These are phyloP conservation scores for Torulaspora indica DNA, from an alignment of 805 yeast genomes.

Conservation along the genomic window DNA sequence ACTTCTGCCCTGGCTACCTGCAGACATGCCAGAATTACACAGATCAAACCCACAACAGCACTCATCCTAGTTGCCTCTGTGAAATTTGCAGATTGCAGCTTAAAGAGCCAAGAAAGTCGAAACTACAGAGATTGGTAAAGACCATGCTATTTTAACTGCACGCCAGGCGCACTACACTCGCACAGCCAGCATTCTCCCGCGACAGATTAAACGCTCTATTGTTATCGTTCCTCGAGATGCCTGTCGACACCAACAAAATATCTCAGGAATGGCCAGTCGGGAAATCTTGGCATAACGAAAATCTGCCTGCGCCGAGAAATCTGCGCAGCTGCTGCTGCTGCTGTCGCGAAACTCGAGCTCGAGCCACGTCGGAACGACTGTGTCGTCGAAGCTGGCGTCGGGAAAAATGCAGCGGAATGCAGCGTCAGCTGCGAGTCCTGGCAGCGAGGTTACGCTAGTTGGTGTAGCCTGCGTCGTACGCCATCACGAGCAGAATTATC, in stretches of 20 bases:
- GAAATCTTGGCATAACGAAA: neutral
- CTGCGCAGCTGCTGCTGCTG: too few relatives aligned
- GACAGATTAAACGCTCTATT: neutral
- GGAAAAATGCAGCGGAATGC: too few relatives aligned
- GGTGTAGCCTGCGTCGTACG: neutral
- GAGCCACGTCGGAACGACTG: neutral
- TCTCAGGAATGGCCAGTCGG: neutral
- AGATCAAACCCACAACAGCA: neutral
- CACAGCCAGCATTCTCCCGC: neutral
- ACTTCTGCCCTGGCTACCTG: slow-evolving; percentile 7
- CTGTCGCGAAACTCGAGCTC: neutral
- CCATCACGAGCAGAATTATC: neutral
- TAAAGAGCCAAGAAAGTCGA: neutral
- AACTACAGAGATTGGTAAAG: neutral
- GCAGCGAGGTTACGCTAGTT: neutral
- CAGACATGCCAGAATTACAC: neutral
- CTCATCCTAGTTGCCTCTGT: neutral
- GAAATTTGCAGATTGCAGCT: neutral
- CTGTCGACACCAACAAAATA: neutral
- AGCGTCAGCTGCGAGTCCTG: too few relatives aligned
- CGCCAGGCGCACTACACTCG: too few relatives aligned
- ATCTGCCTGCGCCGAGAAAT: neutral
- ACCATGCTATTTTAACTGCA: neutral
- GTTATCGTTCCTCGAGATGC: neutral
- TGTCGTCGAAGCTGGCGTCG: too few relatives aligned